A percentile compares a stretch with the other conserved stretches of the same genome.
Evolutionary conservation across 2,329 filamentous ascomycete genomes (phyloP).

Genomic region (Fusarium sororula): DNA sequence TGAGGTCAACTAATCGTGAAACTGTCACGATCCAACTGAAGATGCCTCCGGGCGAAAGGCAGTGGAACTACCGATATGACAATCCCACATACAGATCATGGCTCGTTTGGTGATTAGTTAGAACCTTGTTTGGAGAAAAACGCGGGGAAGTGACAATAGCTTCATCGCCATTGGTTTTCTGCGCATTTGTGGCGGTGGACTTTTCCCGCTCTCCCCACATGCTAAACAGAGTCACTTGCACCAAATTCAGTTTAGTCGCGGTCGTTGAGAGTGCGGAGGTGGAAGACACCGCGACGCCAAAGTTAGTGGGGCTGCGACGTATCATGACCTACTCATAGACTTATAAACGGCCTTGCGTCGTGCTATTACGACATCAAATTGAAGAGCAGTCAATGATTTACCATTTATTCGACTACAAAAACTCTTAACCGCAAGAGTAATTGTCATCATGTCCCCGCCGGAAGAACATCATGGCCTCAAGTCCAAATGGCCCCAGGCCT

Average conservation of each 20-base stretch:
- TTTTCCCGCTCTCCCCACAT: neutral
- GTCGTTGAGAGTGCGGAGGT: neutral
- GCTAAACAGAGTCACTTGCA: neutral
- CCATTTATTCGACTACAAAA: accelerated
- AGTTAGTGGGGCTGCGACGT: neutral
- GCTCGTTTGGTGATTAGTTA: neutral
- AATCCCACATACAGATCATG: neutral
- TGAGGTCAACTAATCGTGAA: too few species aligned
- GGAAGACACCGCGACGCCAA: neutral
- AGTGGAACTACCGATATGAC: neutral
- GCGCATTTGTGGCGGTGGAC: neutral
- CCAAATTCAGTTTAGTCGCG: neutral
- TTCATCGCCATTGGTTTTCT: neutral
- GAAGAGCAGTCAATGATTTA: too few species aligned
- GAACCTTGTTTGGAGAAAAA: neutral
- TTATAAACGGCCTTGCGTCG: neutral
- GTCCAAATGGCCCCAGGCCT: neutral
- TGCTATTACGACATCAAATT: too few species aligned
- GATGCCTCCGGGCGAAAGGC: neutral
- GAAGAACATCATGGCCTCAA: neutral
- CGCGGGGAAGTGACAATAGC: neutral
- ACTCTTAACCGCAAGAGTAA: neutral
- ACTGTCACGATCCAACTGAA: too few species aligned
- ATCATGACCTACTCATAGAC: neutral
- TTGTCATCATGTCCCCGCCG: neutral